Evolutionary conservation across 176 grass and related monocot species (phyloP), one percentile per base, ranked within the genome.

Genomic region (Phyllostachys edulis): DNA sequence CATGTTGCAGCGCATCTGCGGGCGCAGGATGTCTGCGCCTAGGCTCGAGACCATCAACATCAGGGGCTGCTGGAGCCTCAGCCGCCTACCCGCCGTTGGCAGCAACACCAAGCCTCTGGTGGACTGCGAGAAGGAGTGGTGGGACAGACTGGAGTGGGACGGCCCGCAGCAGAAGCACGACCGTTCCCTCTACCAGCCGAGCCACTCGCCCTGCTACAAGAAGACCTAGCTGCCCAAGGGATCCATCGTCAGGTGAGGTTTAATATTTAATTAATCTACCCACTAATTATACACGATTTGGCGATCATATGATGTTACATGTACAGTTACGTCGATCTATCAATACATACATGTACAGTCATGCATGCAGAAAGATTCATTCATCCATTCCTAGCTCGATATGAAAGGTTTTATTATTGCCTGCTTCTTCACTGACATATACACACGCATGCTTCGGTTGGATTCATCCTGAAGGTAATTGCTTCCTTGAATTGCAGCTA

Each of bases 41-140:
- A 0, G 4, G 0, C 84, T 85, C 1, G 5, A 85, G 34, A 71
- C 54, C 0, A 10, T 85, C 21, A 63, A 71, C 9, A 71, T 79
- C 55, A 79, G 44, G n/a, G 84, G 76, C 1, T 85, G 84, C 6
- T 85, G 84, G 84, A 85, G 75, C 65, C 84, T 85, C 40, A 61
- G 1, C 5, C 54, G 64, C 20, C 21, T 85, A 20, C 84, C 83
- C 32, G 32, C 32, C 29, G 29, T 34, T 2, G 32, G 32, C 1
- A 2, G 32, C 29, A 29, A 34, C 32, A 34, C 32, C 0, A 6
- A 49, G 7, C 20, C 18, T 7, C 39, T 14, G 15, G 84, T 79
- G 41, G 75, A 86, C 3, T 79, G 76, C 16, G 84, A 86, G 76
- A 72, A 79, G 67, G 76, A 86, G 4, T 86, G 75, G 66, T 86